Evolutionary conservation across 805 yeast genomes (phyloP).

Genomic region (Sugiyamaella boreocaroliniensis): DNA sequence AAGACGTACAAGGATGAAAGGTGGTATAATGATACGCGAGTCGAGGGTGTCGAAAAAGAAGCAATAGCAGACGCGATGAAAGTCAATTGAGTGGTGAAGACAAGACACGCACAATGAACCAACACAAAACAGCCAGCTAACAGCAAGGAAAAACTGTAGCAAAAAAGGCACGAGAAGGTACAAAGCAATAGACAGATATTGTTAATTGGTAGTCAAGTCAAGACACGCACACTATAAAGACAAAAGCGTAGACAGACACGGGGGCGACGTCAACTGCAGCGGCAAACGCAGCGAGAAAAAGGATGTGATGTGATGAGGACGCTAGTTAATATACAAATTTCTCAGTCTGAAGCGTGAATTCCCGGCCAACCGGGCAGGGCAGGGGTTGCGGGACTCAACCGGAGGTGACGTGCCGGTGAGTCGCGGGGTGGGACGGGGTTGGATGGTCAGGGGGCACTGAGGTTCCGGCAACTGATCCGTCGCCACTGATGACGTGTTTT

Average conservation of each 20-base stretch:
- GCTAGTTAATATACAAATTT: neutral
- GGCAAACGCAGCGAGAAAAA: neutral
- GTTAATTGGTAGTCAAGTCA: neutral
- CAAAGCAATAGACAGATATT: too few relatives aligned
- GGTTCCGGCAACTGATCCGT: too few relatives aligned
- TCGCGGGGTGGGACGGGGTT: too few relatives aligned
- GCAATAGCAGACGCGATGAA: neutral
- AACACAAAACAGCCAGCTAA: too few relatives aligned
- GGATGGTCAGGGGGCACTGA: too few relatives aligned
- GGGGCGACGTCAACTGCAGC: neutral
- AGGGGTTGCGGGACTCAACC: neutral
- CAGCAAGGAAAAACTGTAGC: too few relatives aligned
- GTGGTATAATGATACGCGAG: neutral
- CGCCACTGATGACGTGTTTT: too few relatives aligned
- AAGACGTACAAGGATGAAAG: neutral
- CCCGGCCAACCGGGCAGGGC: neutral
- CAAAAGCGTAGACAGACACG: neutral
- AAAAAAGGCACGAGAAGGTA: too few relatives aligned
- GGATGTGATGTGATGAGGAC: neutral
- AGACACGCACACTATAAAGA: neutral
- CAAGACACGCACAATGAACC: neutral
- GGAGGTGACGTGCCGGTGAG: too few relatives aligned
- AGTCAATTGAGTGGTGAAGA: neutral
- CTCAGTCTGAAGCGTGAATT: neutral
- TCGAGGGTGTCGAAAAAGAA: neutral